These are phyloP conservation scores for Chloropicon primus DNA, from an alignment of 139 green algal species.

Conservation along the genomic window DNA sequence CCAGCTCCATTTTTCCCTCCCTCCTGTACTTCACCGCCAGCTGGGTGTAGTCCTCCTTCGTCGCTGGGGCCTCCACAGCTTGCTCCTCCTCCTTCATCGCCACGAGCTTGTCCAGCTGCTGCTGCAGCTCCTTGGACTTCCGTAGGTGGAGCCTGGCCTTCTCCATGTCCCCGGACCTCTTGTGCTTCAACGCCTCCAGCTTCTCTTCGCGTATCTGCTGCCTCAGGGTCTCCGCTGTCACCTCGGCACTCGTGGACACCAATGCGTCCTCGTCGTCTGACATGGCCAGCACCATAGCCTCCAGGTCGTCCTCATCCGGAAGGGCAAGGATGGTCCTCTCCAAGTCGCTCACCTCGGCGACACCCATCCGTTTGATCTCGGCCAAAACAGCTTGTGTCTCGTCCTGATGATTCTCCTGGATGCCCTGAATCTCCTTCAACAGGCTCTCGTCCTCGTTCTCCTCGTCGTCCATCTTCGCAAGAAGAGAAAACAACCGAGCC, in stretches of 20 bases:
- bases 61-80: not conserved
- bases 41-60: not conserved
- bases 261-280: not conserved
- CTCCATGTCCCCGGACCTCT: not conserved
- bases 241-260: no score
- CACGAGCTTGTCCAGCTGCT: not conserved
- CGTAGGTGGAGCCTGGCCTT: not conserved
- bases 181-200: not conserved
- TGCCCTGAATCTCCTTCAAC: not conserved
- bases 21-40: not conserved
- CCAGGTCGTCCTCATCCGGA: not conserved
- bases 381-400: not conserved
- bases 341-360: not conserved
- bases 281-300: not conserved
- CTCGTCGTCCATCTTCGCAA: not conserved
- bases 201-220: not conserved
- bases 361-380: not conserved
- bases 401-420: not conserved
- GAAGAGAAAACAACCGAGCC: not conserved
- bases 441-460: not conserved
- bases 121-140: not conserved
- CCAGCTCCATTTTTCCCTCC: not conserved
- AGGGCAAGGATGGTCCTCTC: not conserved
- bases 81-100: no score
- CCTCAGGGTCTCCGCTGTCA: not conserved